A percentile compares a stretch with the other conserved stretches of the same genome.
These are phyloP conservation scores for Pythium aristosporum DNA, from an alignment of 352 stramenopile species.

Conservation along the genomic window DNA sequence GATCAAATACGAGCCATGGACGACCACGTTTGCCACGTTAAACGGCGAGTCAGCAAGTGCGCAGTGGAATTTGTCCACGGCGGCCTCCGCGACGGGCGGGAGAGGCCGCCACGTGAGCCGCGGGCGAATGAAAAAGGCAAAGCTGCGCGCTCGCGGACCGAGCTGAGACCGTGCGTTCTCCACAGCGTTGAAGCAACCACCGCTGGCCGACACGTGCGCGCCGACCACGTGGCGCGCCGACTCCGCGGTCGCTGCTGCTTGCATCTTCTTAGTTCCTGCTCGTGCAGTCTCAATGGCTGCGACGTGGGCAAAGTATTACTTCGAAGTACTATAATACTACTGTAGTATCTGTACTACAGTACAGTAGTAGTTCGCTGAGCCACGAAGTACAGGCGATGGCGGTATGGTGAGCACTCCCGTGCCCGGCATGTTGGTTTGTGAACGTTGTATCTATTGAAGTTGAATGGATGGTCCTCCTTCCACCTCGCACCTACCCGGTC, in stretches of 20 bases:
- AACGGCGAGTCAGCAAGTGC: constrained; percentile 22
- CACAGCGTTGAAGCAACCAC: constrained; percentile 32
- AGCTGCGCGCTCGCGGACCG: constrained; percentile 26
- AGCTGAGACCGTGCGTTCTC: constrained; percentile 31
- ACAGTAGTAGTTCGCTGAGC: too few species aligned
- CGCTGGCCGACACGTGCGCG: constrained; percentile 40
- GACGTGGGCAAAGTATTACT: neutral
- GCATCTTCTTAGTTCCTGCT: neutral
- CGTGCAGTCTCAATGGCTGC: neutral
- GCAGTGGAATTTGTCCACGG: constrained; percentile 22
- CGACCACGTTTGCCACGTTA: constrained; percentile 25
- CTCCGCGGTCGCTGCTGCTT: neutral
- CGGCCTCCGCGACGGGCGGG: constrained; percentile 16
- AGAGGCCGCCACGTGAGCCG: constrained; percentile 34
- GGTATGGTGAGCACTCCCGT: too few species aligned
- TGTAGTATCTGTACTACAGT: too few species aligned
- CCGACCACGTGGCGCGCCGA: constrained; percentile 18
- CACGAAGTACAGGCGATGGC: too few species aligned
- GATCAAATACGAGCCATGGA: constrained; percentile 47
- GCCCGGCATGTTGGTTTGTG: too few species aligned
- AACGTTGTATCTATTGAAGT: constrained; percentile 13
- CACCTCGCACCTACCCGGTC: too few species aligned
- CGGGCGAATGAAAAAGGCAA: constrained; percentile 43
- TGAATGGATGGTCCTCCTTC: too few species aligned
- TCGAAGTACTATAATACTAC: too few species aligned